Evolutionary conservation across 805 yeast genomes (phyloP).

Genomic region (Candida yuanshanica): DNA sequence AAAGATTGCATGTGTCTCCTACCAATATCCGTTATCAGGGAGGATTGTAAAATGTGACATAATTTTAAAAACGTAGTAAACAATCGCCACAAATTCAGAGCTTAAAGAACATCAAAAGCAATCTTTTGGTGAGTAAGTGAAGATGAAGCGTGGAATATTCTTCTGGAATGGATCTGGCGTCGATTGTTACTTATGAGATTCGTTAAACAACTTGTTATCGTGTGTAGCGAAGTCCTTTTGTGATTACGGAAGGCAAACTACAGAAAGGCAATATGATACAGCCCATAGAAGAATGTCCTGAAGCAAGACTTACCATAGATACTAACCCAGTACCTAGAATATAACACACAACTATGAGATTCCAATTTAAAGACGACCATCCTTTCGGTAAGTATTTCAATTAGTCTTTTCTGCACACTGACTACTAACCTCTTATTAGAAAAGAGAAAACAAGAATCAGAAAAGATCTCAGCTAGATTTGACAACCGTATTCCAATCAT

Average conservation of each 20-base stretch:
- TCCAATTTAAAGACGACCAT: slow-evolving; percentile 92
- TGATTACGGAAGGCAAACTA: background rate
- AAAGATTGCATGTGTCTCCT: background rate
- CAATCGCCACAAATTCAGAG: background rate
- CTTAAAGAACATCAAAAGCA: background rate
- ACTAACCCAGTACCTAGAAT: background rate
- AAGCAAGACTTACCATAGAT: background rate
- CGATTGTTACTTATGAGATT: no score
- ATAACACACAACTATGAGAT: slow-evolving; percentile 52
- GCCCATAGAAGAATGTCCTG: background rate
- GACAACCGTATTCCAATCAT: slow-evolving; percentile 91
- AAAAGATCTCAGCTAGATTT: slow-evolving; percentile 83
- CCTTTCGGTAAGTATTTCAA: slow-evolving; percentile 74
- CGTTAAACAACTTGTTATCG: background rate
- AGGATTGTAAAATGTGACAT: background rate
- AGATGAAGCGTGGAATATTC: background rate
- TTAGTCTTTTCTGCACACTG: no score
- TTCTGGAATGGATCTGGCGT: no score
- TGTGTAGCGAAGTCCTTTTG: background rate
- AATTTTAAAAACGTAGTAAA: background rate
- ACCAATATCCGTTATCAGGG: background rate
- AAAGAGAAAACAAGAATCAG: slow-evolving; percentile 92
- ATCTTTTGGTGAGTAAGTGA: background rate
- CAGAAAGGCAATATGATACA: background rate
- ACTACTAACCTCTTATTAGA: no score